Evolutionary conservation across 345 rosid species (phyloP), one percentile per base, ranked within the genome.

Genomic region (Turritis glabra): DNA sequence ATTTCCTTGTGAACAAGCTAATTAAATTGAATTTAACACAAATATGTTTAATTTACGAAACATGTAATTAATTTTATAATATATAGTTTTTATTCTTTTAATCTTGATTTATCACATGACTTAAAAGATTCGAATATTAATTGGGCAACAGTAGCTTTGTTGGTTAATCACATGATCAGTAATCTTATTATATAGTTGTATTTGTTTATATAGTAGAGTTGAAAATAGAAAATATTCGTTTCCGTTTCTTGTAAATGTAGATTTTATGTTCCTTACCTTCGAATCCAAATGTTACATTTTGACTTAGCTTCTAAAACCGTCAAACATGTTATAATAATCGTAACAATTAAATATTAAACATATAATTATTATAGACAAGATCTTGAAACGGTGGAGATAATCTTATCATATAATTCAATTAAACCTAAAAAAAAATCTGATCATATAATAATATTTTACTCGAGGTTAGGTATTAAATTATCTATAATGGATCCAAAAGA

Each of bases 1-100:
- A 77, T 77, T 77, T 46, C 80, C 80, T 77, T 75, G 67, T 63
- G 72, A 64, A 56, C 14, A 77, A 47, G 72, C 52, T 77, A 70
- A 64, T 77, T 77, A 65, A 63, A 77, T 12, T 62, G 25, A 15
- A 11, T 57, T 55, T 46, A 56, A 23, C 2, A 53, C 50, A 26
- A 50, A 32, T 47, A 35, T 43, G 23, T 55, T n/a, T 51, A 3
- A 8, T 4, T 67, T 43, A 13, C 19, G 37, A 56, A 52, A 37
- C 18, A 43, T 37, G 0, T 40, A 38, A 19, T 38, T 23, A 60
- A 13, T 21, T 60, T 60, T 14, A 33, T 59, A 22, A 3, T 32
- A 53, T 41, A 53, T 52, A 52, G 27, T 29, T 29, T 44, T 33
- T 25, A 26, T 25, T 0, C 18, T 50, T 29, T 4, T 2, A 1